A percentile compares a stretch with the other conserved stretches of the same genome.
Conservation (phyloP, 1,139 yeast species). For the Yamadazyma aaseri region DNA sequence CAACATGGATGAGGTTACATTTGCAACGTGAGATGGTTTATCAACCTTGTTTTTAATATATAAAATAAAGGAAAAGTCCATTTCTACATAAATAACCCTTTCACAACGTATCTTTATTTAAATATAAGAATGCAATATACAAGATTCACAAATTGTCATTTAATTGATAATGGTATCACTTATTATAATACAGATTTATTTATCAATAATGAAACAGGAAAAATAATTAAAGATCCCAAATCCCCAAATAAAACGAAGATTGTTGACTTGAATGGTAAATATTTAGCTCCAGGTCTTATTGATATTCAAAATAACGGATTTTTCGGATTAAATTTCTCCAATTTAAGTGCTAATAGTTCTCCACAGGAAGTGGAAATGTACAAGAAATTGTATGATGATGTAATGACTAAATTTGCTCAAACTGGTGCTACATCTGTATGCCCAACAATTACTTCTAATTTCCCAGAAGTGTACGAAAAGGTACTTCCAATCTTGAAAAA, state of each 20-base stretch:
- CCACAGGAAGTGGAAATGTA: slow-evolving; percentile 33
- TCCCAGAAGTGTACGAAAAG: slow-evolving; percentile 50
- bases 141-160: slow-evolving; percentile 49
- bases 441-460: slow-evolving; percentile 61
- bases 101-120: background rate
- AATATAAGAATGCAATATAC: slow-evolving; percentile 11
- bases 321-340: slow-evolving; percentile 57
- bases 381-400: slow-evolving; percentile 37
- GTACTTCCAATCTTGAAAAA: slow-evolving; percentile 49
- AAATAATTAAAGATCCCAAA: slow-evolving; percentile 30
- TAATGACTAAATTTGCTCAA: slow-evolving; percentile 47
- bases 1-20: slow-evolving; percentile 5
- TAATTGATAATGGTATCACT: slow-evolving; percentile 51
- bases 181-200: slow-evolving; percentile 41
- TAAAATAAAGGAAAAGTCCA: background rate
- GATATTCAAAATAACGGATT: slow-evolving; percentile 66
- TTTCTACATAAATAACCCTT: too few species aligned
- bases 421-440: slow-evolving; percentile 62
- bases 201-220: slow-evolving; percentile 44
- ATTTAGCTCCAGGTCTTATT: slow-evolving; percentile 58
- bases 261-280: slow-evolving; percentile 48
- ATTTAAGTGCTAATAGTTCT: slow-evolving; percentile 33
- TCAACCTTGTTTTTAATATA: background rate
- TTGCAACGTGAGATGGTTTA: slow-evolving; percentile 6
- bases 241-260: slow-evolving; percentile 21